Conservation (phyloP, 352 stramenopile species). For the Globisporangium solare region DNA sequence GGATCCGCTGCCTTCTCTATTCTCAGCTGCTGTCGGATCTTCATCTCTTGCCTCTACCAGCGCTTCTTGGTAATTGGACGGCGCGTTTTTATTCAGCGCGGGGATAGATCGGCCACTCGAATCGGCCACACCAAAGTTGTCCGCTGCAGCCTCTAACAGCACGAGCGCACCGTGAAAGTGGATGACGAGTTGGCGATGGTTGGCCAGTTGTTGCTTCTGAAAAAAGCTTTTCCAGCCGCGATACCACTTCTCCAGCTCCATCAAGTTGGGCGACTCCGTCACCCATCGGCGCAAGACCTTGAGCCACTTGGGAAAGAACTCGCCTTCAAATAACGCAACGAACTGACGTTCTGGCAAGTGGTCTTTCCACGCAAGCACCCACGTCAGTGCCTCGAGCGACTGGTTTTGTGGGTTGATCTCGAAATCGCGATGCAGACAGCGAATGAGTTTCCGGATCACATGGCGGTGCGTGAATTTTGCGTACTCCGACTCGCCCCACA, state of each 20-base stretch:
- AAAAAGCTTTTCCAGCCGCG: conserved; percentile 83
- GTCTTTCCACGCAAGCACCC: conserved; percentile 71
- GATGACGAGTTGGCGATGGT: conserved; percentile 55
- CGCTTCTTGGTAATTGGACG: conserved; percentile 72
- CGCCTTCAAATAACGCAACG: conserved; percentile 81
- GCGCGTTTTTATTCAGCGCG: conserved; percentile 40
- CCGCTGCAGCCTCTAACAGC: conserved; percentile 53
- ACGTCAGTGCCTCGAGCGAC: conserved; percentile 57
- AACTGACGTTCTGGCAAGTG: conserved; percentile 70
- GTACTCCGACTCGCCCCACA: conserved; percentile 80
- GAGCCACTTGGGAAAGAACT: conserved; percentile 91
- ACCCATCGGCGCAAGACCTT: conserved; percentile 82
- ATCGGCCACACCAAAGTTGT: conserved; percentile 3
- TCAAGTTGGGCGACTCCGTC: conserved; percentile 30
- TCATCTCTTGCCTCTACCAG: conserved; percentile 43
- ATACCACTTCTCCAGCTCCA: conserved; percentile 82
- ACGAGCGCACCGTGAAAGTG: conserved; percentile 76
- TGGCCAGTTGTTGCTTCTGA: conserved; percentile 47
- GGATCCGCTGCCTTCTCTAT: conserved; percentile 11
- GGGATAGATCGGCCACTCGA: conserved; percentile 23
- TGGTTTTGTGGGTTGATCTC: conserved; percentile 71
- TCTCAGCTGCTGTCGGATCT: conserved; percentile 7
- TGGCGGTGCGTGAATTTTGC: conserved; percentile 81
- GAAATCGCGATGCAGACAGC: conserved; percentile 80
- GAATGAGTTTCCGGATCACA: conserved; percentile 69